phyloP scores from a whole-genome alignment of 352 stramenopile genomes.

The Blastocystis hominis region DNA sequence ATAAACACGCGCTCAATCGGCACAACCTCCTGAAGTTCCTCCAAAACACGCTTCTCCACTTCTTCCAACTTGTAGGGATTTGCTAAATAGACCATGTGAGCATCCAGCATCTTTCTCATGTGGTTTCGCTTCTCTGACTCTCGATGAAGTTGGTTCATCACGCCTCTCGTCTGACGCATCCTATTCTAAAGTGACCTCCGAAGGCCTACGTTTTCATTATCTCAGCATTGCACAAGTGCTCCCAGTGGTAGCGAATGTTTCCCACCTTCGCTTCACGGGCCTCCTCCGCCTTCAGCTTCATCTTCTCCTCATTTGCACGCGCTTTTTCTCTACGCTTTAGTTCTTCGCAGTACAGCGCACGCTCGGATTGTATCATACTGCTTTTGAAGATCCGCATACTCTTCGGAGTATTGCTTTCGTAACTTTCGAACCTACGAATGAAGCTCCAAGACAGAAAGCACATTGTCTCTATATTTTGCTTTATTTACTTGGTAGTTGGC shows the following conservation, averaged over 20 bases:
- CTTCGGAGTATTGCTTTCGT: conserved; percentile 30
- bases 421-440: conserved; percentile 5
- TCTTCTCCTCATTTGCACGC: conserved; percentile 11
- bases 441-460: not conserved
- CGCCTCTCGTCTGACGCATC: not conserved
- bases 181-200: not conserved
- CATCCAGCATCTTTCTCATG: conserved; percentile 2
- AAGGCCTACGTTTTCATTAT: conserved; percentile 43
- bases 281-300: not conserved
- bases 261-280: not conserved
- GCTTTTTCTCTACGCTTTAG: conserved; percentile 18
- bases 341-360: not conserved
- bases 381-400: not conserved
- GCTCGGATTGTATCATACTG: conserved; percentile 14
- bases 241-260: conserved; percentile 7
- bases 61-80: conserved; percentile 46
- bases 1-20: conserved; percentile 34
- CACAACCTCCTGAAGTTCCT: conserved; percentile 19
- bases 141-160: conserved; percentile 8
- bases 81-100: conserved; percentile 2
- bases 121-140: not conserved
- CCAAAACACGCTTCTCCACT: conserved; percentile 27
- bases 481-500: not conserved
- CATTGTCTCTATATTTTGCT: not conserved
- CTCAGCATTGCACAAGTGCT: conserved; percentile 37